Evolutionary conservation across 2,329 filamentous ascomycete genomes (phyloP), one percentile per base, ranked within the genome.

Genomic region (Monilinia polystroma): DNA sequence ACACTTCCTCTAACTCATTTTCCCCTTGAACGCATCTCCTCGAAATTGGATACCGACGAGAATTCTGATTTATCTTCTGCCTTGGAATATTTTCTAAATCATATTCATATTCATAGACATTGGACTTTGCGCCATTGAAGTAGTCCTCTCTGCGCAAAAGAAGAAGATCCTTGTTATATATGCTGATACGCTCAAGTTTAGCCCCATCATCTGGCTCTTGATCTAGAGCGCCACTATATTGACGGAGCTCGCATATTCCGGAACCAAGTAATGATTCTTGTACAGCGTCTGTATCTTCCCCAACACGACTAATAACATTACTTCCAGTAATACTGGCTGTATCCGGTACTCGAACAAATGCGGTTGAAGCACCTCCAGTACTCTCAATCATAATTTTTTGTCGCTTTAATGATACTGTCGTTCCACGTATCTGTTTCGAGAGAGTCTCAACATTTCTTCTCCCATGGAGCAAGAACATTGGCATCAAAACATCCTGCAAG

Each of bases 281-380:
- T 29, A 58, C n/a, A 38, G 54, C n/a, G 14, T 59, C 63, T 11
- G n/a, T 10, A 38, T 51, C 45, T 38, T 51, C 58, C 18, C 32
- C 32, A 23, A 4, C 18, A 38, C 18, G 57, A 8, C 45, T 26
- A 8, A n/a, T 38, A n/a, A 51, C n/a, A 41, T 12, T n/a, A 38
- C 43, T 26, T 41, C 20, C 53, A 14, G 29, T 26, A 18, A 38
- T 20, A 20, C 53, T 58, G 45, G 53, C 69, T 23, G 68, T 63
- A 38, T 72, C 69, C 5, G 62, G 64, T 8, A 68, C 51, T 35
- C 68, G 70, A 43, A 73, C 76, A 71, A 85, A 85, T 14, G 80
- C 81, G 18, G 83, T 84, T 57, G 80, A 82, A 0, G 78, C 78
- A 0, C 82, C 81, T 11, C 82, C 80, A 14, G 80, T 76, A 66